Conservation (phyloP, 1,284 basidiomycete species). For the Apiotrichum sp. region DNA sequence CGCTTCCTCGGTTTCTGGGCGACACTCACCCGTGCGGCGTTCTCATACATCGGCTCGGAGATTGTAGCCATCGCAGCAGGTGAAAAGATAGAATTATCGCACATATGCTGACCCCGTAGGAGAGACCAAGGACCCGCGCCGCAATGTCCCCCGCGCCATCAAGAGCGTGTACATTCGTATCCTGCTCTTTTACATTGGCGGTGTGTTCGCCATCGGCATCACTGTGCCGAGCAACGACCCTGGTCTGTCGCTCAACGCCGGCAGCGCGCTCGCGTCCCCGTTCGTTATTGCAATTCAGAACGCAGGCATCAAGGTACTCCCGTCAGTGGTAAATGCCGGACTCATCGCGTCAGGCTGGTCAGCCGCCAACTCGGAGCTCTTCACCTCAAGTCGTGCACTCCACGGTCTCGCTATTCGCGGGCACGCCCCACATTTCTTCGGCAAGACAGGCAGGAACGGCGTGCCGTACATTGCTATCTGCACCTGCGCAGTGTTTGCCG, state of each 20-base stretch:
- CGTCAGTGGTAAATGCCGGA: constrained; percentile 38
- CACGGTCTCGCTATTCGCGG: constrained; percentile 29
- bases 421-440: constrained; percentile 26
- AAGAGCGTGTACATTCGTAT: constrained; percentile 70
- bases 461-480: constrained; percentile 50
- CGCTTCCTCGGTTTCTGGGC: constrained; percentile 8
- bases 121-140: constrained; percentile 52
- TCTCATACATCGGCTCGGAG: constrained; percentile 25
- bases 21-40: constrained; percentile 10
- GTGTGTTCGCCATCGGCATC: constrained; percentile 14
- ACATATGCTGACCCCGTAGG: no score
- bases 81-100: constrained; percentile 16
- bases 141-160: constrained; percentile 70
- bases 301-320: constrained; percentile 40
- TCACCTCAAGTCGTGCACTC: constrained; percentile 26
- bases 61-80: constrained; percentile 47
- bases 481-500: constrained; percentile 59
- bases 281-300: constrained; percentile 42
- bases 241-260: constrained; percentile 10
- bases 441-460: constrained; percentile 2
- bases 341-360: constrained; percentile 41
- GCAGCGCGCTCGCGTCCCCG: constrained; percentile 16
- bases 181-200: constrained; percentile 52
- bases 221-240: constrained; percentile 17
- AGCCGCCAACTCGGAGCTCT: constrained; percentile 36